Evolutionary conservation across 1,284 basidiomycete genomes (phyloP).

Genomic region (Ustilago vetiveriae): DNA sequence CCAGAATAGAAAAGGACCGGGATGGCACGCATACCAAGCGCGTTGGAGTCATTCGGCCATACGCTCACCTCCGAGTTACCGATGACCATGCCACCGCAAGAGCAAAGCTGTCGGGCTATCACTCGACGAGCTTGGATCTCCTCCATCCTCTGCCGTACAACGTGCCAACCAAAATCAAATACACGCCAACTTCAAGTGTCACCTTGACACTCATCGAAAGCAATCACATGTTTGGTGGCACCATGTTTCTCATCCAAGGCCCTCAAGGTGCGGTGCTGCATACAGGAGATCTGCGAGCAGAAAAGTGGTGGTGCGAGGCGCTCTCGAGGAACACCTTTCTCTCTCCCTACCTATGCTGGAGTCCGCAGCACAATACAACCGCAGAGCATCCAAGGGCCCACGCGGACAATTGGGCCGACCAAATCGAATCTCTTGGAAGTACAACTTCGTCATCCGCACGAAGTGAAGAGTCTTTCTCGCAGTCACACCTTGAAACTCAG

Average conservation of each 20-base stretch:
- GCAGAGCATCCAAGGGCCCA: background rate
- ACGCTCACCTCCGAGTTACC: conserved; percentile 40
- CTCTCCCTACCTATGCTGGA: conserved; percentile 74
- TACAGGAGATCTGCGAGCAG: conserved; percentile 90
- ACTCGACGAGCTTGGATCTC: conserved; percentile 27
- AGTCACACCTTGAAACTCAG: conserved; percentile 13
- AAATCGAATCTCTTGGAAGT: conserved; percentile 26
- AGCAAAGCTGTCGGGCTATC: conserved; percentile 24
- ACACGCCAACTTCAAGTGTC: conserved; percentile 73
- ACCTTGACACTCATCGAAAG: conserved; percentile 85
- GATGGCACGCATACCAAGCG: conserved; percentile 14
- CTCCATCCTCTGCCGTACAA: conserved; percentile 66
- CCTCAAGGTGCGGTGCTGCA: conserved; percentile 78
- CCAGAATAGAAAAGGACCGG: conserved; percentile 36
- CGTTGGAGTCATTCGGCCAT: conserved; percentile 42
- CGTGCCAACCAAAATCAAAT: conserved; percentile 74
- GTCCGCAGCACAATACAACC: background rate
- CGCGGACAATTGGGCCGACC: conserved; percentile 19
- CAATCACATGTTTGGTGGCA: conserved; percentile 91
- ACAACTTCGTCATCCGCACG: conserved; percentile 5
- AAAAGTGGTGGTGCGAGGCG: conserved; percentile 78
- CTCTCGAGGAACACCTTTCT: conserved; percentile 77
- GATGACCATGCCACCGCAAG: conserved; percentile 31
- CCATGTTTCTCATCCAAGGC: conserved; percentile 91
- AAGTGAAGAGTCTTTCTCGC: conserved; percentile 5